Base-by-base conservation (phyloP, 495 filamentous ascomycete species). In the Endocarpon pusillum region DNA sequence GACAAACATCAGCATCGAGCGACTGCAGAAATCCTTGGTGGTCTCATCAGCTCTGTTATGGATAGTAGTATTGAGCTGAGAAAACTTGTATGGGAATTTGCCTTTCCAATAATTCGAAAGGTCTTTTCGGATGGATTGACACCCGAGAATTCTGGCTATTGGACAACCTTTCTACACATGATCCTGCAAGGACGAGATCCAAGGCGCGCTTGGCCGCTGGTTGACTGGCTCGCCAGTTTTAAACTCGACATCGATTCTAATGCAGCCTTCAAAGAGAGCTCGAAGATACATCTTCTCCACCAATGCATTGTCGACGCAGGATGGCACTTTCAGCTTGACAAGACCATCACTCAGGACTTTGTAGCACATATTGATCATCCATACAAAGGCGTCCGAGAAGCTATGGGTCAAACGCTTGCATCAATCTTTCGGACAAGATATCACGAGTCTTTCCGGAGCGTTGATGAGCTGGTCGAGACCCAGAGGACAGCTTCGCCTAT, bases 1-100 rank as follows among this genome's bases (percentile, higher is more conserved):
- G 89, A 99, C 45, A 99, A 94, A 52, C 91, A 99, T 55, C 86
- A 96, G 51, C 89, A 99, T 49, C 79, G 89, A 27, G 91, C 91
- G 5, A 93, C 87, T 14, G 71, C 91, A 3, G 89, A 99, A 52
- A 94, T 99, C 37, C 63, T 99, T 11, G 82, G 81, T 14, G 83
- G 81, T 16, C 49, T 99, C 44, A 61, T 96, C 7, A 66, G 69
- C 27, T 78, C 77, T 21, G 78, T 82, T 28, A 57, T 70, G 2
- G 82, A 93, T 34, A 68, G 76, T 4, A 69, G 72, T 8, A 46
- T 70, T 11, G 69, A 80, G 32, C 70, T 74, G 37, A 73, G 81
- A 14, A 66, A 77, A 17, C 49, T 67, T 47, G 68, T 94, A 10
- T 96, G 89, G 89, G 68, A 68, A 32, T 94, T 84, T 52, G 80